Base-by-base conservation (phyloP, 2,329 filamentous ascomycete species). In the Ascomycota sp. region DNA sequence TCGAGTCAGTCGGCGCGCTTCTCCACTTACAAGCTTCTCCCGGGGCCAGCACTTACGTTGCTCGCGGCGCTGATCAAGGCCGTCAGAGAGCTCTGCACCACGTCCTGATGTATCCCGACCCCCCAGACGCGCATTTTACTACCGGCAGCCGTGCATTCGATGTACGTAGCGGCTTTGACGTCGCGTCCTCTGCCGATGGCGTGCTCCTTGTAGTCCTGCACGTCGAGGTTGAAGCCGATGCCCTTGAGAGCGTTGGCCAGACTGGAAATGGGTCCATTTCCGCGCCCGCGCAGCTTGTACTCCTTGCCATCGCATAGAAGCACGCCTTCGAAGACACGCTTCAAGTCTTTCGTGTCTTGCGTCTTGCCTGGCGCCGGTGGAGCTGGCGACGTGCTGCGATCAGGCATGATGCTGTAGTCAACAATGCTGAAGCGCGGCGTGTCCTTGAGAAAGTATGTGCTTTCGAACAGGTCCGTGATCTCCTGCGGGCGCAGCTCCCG, bases 141-240 rank as follows among this genome's bases (percentile, higher is more conserved):
- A 28, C 67, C 70, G 4, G 66, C 55, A 13, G 73, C 65, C 20
- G 67, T 83, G 53, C 83, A 93, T 52, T 94, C 80, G 38, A 95
- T 92, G 48, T 91, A 95, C 2, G 85, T 81, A 2, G 83, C 86
- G n/a, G 86, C 86, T 59, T 91, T 91, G 40, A 86, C 81, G 36
- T 82, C 70, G 33, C 72, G 69, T 36, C 80, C 81, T 30, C 65
- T 62, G 39, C 82, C 82, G 41, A 95, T 83, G 20, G 85, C 77
- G 55, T 95, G 86, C 53, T 95, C 89, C 61, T 91, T 93, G 62
- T 95, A 95, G 51, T 94, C 82, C 27, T 75, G 69, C 30, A 95
- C 82, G 46, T 95, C 86, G 17, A 95, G 61, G 45, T 91, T 75
- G 38, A 95, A 75, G 34, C 81, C 80, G 22, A 95, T 56, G 11